Evolutionary conservation across 768 basidiomycete species (phyloP), one percentile per base, ranked within the genome.

Genomic region (Lactarius sp.): DNA sequence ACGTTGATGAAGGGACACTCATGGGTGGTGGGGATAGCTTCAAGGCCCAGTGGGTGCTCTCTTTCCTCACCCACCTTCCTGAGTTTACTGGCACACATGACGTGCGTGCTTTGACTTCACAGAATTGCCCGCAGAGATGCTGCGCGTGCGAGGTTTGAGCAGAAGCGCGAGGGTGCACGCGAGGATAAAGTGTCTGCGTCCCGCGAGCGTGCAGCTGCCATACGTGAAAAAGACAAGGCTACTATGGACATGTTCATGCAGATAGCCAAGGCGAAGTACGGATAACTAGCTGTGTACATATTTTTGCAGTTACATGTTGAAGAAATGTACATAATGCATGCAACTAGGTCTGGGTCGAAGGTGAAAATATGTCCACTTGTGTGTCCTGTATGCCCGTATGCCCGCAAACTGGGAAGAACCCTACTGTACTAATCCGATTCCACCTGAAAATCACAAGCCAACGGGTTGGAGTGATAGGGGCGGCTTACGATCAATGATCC

Each of bases 211-310:
- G 79, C 81, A 0, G 77, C 70, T 27, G 85, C 82, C 6, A 77
- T 85, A 62, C 85, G 82, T 69, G 85, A 88, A 71, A 94, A 91
- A 71, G 94, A 97, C 70, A 86, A 85, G 73, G 90, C 86, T 18
- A 97, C 93, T 0, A 98, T 98, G 92, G 92, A 92, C 61, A 95
- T 94, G 93, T 94, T 97, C 75, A 90, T 90, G 75, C 85, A 88
- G 68, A 76, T 96, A 72, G 94, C 94, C n/a, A 93, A 90, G 73
- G 81, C 90, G 70, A 79, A 90, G 60, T 96, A 91, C 69, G 93
- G 92, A 36, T 92, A 73, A 81, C 36, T 27, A 16, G 14, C 13
- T 44, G n/a, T 18, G 14, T 44, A 39, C 39, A 41, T 13, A 9
- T 12, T 41, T 41, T 13, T 41, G 12, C 39, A 41, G 12, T 14